Evolutionary conservation across 176 grass and related monocot genomes (phyloP), one percentile per base, ranked within the genome.

Genomic region (Raddia distichophylla): DNA sequence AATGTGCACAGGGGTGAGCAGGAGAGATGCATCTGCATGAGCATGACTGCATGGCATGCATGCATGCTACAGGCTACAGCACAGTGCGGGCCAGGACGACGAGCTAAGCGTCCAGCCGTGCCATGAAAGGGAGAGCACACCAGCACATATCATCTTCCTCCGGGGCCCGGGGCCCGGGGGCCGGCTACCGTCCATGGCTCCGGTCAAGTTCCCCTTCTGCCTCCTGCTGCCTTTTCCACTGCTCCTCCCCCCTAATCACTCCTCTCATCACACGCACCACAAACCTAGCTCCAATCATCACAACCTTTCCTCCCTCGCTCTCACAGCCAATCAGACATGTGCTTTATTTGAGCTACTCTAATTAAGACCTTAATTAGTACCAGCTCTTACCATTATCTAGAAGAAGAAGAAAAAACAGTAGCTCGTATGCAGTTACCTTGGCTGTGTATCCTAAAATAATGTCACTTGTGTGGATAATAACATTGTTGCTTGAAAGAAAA

Each of bases 101-200:
- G 27, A 27, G 27, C 27, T 27, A 27, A 65, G 33, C 52, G 33
- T 60, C 75, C 86, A 74, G 86, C 52, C 33, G 19, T 56, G 75
- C 2, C 81, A 60, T 74, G 86, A 88, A 74, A 88, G 86, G 16
- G 86, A 88, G 68, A 74, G 75, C 81, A 75, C 75, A 83, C 64
- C 85, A 27, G 27, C 27, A 27, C 0, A 27, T 27, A 27, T 27
- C 27, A 27, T 27, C 27, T 27, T 27, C 27, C 27, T 27, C 27
- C 27, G 27, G 27, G 27, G 27, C 1, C 27, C 27, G 27, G 27
- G 27, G 27, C 0, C 27, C 27, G 27, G 27, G 27, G 27, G 27
- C 17, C 57, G 27, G 74, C 80, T 83, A 78, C 59, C 74, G 18
- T 77, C 80, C 80, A 79, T 78, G 68, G 59, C 80, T 70, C 59